Conservation (phyloP, 257 asterid species). For the Solanum sejunctum region DNA sequence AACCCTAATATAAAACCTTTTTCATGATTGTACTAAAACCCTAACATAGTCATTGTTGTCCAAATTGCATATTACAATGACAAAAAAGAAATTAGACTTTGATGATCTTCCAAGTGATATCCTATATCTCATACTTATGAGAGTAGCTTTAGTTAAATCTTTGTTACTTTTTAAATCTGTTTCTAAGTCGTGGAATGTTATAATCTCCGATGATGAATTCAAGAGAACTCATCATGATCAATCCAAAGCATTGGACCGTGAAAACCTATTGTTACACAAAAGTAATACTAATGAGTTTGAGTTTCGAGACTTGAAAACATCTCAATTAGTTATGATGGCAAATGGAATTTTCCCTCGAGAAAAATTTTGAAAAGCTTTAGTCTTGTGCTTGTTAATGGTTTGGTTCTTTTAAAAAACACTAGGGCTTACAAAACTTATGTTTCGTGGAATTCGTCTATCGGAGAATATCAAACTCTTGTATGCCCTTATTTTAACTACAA, state of each 20-base stretch:
- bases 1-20: no score
- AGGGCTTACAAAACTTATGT: background rate
- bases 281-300: background rate
- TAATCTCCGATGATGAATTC: background rate
- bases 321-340: background rate
- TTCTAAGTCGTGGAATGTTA: background rate
- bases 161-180: background rate
- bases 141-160: background rate
- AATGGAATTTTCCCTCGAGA: background rate
- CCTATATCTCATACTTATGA: background rate
- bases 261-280: background rate
- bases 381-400: background rate
- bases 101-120: background rate
- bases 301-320: background rate
- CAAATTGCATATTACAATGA: no score
- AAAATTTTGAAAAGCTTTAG: background rate
- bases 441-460: background rate
- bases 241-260: background rate
- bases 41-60: background rate
- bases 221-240: background rate
- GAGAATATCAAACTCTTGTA: no score
- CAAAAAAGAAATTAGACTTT: no score
- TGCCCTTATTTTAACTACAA: no score
- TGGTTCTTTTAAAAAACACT: background rate
- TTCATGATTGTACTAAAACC: no score